Percentiles rank a stretch among this genome's conserved stretches.
These are phyloP conservation scores for Russula olivacea DNA, from an alignment of 768 basidiomycete species.

Conservation along the genomic window DNA sequence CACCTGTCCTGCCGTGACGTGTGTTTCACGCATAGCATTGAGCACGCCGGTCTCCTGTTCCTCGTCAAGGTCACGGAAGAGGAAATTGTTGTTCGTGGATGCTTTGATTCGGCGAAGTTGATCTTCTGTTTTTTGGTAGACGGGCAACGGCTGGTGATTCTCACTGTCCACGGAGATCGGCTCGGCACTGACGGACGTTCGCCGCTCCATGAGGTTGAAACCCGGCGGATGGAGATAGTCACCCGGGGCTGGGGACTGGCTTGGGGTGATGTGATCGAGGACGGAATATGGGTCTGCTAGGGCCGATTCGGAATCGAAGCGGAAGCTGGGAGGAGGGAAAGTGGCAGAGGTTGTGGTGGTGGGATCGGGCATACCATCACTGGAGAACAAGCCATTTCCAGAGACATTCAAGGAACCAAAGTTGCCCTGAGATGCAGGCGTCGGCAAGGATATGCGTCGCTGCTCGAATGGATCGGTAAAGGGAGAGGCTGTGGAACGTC, in stretches of 20 bases:
- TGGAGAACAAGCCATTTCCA: constrained; percentile 67
- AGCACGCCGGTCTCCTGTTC: constrained; percentile 92
- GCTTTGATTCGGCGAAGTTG: constrained; percentile 84
- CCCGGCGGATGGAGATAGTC: constrained; percentile 71
- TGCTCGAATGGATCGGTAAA: constrained; percentile 45
- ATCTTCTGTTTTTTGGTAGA: constrained; percentile 71
- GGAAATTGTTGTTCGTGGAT: constrained; percentile 83
- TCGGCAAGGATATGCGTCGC: constrained; percentile 50
- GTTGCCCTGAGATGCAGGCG: constrained; percentile 54
- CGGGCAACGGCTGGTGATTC: constrained; percentile 61
- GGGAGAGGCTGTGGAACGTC: constrained; percentile 46
- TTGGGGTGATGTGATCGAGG: constrained; percentile 31
- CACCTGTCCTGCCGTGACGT: constrained; percentile 66
- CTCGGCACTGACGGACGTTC: constrained; percentile 94
- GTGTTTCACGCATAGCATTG: constrained; percentile 90
- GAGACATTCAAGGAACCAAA: constrained; percentile 78
- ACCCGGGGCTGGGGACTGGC: constrained; percentile 37
- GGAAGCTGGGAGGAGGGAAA: constrained; percentile 48
- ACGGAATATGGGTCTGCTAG: constrained; percentile 38
- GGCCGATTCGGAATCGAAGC: constrained; percentile 54
- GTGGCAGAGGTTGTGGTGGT: constrained; percentile 21
- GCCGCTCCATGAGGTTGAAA: constrained; percentile 78
- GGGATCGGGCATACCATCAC: constrained; percentile 33
- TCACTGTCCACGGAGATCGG: constrained; percentile 80
- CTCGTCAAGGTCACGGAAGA: constrained; percentile 94